These are phyloP conservation scores for Nemophila menziesii DNA, from an alignment of 257 asterid genomes.

Conservation along the genomic window DNA sequence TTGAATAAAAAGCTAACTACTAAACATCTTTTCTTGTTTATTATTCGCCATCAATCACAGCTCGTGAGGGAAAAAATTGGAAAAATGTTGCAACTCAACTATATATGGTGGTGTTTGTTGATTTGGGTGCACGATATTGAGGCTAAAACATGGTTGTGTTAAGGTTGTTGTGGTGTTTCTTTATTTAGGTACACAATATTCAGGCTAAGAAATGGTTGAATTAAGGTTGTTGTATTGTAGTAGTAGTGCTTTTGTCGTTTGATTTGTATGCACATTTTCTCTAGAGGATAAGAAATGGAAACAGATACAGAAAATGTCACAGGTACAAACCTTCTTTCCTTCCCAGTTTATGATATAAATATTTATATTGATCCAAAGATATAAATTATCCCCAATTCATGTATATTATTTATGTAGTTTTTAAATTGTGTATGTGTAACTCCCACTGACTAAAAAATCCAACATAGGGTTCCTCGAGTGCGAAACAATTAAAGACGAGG, in stretches of 20 bases:
- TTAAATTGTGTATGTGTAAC: too few relatives aligned
- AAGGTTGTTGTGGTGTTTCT: not conserved
- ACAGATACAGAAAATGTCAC: not conserved
- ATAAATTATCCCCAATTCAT: too few relatives aligned
- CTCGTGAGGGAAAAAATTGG: not conserved
- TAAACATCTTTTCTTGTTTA: not conserved
- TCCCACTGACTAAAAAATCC: too few relatives aligned
- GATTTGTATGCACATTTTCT: not conserved
- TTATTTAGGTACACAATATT: slow-evolving; percentile 1
- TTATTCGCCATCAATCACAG: not conserved
- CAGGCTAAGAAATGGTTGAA: slow-evolving; percentile 16
- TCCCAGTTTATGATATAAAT: not conserved
- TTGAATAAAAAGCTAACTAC: too few relatives aligned
- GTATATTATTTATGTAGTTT: too few relatives aligned
- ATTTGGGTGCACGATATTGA: too few relatives aligned
- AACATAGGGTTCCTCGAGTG: too few relatives aligned
- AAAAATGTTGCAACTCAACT: not conserved
- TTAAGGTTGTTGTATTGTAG: slow-evolving; percentile 9
- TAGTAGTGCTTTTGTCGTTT: not conserved
- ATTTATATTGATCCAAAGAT: too few relatives aligned
- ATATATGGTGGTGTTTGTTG: too few relatives aligned
- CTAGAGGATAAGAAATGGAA: not conserved
- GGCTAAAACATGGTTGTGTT: slow-evolving; percentile 1
- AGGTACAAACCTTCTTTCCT: not conserved
- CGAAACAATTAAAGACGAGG: too few relatives aligned